Conservation (phyloP, 1,284 basidiomycete species). For the Cutaneotrichosporon sp. region DNA sequence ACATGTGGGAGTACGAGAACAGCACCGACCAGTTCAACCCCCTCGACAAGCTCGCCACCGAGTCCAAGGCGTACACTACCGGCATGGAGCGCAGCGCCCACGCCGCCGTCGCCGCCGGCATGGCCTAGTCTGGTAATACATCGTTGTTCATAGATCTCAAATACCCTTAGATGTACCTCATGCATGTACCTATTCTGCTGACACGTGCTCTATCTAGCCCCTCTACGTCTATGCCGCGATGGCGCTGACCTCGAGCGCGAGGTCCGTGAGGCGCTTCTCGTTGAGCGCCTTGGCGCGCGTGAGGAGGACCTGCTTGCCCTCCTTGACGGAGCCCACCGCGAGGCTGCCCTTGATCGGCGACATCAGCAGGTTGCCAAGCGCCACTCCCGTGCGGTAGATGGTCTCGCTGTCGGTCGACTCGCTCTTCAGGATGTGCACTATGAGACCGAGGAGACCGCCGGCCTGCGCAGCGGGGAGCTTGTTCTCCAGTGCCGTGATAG, state of each 20-base stretch:
- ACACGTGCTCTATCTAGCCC: not conserved
- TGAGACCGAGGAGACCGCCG: conserved; percentile 31
- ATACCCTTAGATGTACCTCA: conserved; percentile 16
- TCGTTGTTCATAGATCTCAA: conserved; percentile 7
- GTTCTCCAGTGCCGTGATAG: conserved; percentile 52
- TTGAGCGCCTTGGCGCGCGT: conserved; percentile 37
- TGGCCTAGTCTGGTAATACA: conserved; percentile 18
- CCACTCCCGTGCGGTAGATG: conserved; percentile 79
- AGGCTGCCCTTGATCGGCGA: conserved; percentile 43
- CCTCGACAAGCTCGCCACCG: conserved; percentile 58
- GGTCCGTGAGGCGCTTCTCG: conserved; percentile 52
- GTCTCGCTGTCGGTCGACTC: conserved; percentile 79
- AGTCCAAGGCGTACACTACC: conserved; percentile 35
- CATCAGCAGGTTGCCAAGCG: conserved; percentile 73
- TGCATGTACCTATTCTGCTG: conserved; percentile 19
- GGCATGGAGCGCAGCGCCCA: conserved; percentile 53
- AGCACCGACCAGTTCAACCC: conserved; percentile 84
- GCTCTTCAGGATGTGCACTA: conserved; percentile 58
- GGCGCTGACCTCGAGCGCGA: conserved; percentile 47
- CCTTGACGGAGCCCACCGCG: conserved; percentile 41
- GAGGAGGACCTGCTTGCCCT: conserved; percentile 38
- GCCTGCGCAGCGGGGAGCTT: conserved; percentile 35
- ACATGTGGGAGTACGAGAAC: conserved; percentile 97
- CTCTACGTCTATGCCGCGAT: conserved; percentile 8
- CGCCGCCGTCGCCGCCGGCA: conserved; percentile 40